phyloP scores from a whole-genome alignment of 306 rosid species.

The Begonia loranthoides region DNA sequence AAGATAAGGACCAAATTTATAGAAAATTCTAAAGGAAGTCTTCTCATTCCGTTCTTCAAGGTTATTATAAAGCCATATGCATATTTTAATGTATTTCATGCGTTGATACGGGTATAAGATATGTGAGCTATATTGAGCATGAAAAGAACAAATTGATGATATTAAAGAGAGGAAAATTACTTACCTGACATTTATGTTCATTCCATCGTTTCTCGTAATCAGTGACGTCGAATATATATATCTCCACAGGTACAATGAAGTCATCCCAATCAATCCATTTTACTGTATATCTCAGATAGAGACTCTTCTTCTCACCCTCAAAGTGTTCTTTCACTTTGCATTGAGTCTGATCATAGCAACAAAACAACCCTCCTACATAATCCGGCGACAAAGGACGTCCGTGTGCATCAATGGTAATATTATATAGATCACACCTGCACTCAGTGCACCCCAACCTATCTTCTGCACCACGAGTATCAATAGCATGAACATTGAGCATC shows the following conservation, averaged over 20 bases:
- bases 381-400: slow-evolving; percentile 22
- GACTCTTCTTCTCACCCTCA: slow-evolving; percentile 31
- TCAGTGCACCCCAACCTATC: slow-evolving; percentile 52
- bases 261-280: slow-evolving; percentile 70
- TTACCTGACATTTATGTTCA: slow-evolving; percentile 38
- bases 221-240: slow-evolving; percentile 54
- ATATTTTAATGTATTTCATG: no score
- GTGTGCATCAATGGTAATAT: slow-evolving; percentile 26
- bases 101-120: no score
- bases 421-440: slow-evolving; percentile 56
- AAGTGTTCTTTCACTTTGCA: slow-evolving; percentile 41
- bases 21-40: no score
- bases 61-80: no score
- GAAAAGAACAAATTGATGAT: no score
- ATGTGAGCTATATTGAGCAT: no score
- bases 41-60: no score
- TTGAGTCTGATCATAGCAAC: slow-evolving; percentile 43
- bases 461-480: slow-evolving; percentile 52
- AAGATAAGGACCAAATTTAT: no score
- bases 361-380: slow-evolving; percentile 44
- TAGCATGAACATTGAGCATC: slow-evolving; percentile 59
- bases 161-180: not conserved
- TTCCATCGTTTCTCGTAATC: slow-evolving; percentile 22
- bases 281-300: slow-evolving; percentile 54
- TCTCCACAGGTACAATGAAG: slow-evolving; percentile 42